phyloP scores from a whole-genome alignment of 106 monocot species.

The Dendrobium chrysotoxum region DNA sequence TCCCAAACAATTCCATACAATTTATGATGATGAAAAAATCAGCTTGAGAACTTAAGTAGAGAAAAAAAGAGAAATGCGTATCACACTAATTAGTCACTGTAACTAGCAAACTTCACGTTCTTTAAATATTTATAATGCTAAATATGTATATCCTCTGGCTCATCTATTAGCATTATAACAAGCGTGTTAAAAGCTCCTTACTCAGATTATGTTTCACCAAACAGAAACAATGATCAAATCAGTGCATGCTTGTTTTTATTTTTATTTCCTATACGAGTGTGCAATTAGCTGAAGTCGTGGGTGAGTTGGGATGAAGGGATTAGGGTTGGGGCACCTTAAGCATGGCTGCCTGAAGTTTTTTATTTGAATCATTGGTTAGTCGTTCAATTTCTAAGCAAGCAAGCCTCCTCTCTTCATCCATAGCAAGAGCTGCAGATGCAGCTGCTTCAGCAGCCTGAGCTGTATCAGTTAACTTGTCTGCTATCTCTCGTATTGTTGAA shows the following conservation, averaged over 20 bases:
- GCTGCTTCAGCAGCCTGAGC: constrained; percentile 92
- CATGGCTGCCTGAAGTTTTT: constrained; percentile 30
- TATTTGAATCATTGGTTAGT: constrained; percentile 54
- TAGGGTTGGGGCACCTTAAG: constrained; percentile 38
- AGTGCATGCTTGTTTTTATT: background rate
- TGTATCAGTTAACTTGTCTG: constrained; percentile 83
- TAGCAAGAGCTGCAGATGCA: constrained; percentile 79
- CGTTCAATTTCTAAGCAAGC: constrained; percentile 57
- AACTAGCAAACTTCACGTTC: background rate
- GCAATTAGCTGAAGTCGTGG: background rate
- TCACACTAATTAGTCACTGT: background rate
- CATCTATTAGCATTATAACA: background rate
- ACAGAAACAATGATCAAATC: background rate
- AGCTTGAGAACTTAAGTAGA: background rate
- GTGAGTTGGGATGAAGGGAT: background rate
- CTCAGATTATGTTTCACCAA: background rate
- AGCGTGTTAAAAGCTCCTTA: background rate
- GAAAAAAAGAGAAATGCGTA: background rate
- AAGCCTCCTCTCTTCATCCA: constrained; percentile 84
- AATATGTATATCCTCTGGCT: background rate
- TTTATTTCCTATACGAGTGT: background rate
- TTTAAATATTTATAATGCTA: background rate
- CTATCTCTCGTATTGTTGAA: constrained; percentile 75
- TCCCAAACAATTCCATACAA: background rate
- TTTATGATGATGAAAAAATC: background rate